Conservation (phyloP, 768 basidiomycete species). For the Macrolepiota albuminosa region DNA sequence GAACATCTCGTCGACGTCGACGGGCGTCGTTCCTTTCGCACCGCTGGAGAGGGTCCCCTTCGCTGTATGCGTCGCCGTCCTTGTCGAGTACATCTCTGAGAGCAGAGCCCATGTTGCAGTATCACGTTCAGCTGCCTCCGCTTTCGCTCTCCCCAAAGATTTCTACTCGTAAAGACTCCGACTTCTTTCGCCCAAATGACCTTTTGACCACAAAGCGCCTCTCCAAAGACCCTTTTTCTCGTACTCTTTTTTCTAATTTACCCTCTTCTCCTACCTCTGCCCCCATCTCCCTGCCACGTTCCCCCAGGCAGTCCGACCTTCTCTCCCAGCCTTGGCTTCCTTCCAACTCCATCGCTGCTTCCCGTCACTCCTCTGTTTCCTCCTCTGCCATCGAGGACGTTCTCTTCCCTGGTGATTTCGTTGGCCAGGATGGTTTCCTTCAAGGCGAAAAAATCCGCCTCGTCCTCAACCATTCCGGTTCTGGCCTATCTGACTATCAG, state of each 20-base stretch:
- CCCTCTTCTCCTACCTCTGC: conserved; percentile 20
- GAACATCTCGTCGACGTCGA: conserved; percentile 18
- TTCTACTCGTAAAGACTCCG: conserved; percentile 25
- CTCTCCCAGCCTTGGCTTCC: conserved; percentile 20
- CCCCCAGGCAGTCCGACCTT: conserved; percentile 24
- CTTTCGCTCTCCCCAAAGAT: conserved; percentile 34
- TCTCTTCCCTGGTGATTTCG: conserved; percentile 65
- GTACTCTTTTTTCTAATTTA: conserved; percentile 23
- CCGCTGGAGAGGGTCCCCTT: conserved; percentile 4
- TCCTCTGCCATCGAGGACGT: conserved; percentile 54
- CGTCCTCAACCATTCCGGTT: conserved; percentile 36
- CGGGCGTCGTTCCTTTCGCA: conserved; percentile 23
- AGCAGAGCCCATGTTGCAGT: conserved; percentile 58
- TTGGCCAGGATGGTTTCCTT: conserved; percentile 62
- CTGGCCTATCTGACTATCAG: conserved; percentile 27
- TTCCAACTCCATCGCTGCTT: conserved; percentile 23
- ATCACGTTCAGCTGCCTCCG: conserved; percentile 39
- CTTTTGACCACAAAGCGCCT: conserved; percentile 32
- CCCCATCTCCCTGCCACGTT: conserved; percentile 31
- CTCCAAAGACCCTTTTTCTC: conserved; percentile 32
- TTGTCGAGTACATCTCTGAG: conserved; percentile 35
- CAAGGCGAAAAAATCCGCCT: conserved; percentile 64
- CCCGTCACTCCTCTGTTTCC: conserved; percentile 26
- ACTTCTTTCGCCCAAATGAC: conserved; percentile 42
- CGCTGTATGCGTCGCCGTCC: conserved; percentile 24